Conservation (phyloP, 441 rosid genomes). For the Euphorbia corollata region DNA sequence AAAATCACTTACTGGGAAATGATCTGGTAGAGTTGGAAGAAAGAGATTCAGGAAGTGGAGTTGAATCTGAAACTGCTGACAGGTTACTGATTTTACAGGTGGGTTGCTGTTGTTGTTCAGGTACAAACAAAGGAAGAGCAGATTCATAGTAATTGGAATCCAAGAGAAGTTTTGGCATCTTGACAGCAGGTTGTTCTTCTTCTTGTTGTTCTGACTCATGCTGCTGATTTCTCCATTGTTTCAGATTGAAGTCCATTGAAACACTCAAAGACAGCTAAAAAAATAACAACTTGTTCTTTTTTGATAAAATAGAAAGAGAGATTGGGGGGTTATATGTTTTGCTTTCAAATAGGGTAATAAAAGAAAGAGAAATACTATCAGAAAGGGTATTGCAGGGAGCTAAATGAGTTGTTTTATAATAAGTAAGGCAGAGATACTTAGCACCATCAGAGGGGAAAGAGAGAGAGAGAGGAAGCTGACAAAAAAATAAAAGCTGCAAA, state of each 20-base stretch:
- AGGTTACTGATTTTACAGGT: slow-evolving; percentile 41
- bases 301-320: slow-evolving; percentile 13
- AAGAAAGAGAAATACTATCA: slow-evolving; percentile 23
- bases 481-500: slow-evolving; percentile 40
- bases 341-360: slow-evolving; percentile 11
- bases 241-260: slow-evolving; percentile 77
- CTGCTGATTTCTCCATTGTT: slow-evolving; percentile 73
- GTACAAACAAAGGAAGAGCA: slow-evolving; percentile 55
- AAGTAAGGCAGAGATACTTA: slow-evolving; percentile 1
- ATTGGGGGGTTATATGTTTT: background rate
- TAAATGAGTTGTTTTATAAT: slow-evolving; percentile 19
- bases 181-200: slow-evolving; percentile 39
- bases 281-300: slow-evolving; percentile 13
- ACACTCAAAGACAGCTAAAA: background rate
- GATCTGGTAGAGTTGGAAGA: slow-evolving; percentile 27
- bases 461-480: slow-evolving; percentile 33
- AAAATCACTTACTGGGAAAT: slow-evolving; percentile 39
- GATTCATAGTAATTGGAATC: slow-evolving; percentile 29
- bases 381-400: slow-evolving; percentile 25
- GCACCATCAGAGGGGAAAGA: slow-evolving; percentile 8
- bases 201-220: slow-evolving; percentile 43
- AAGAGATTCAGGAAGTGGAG: background rate
- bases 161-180: slow-evolving; percentile 53
- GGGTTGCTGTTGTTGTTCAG: slow-evolving; percentile 44
- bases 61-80: slow-evolving; percentile 53